phyloP scores from a whole-genome alignment of 768 basidiomycete species.

The Cystobasidium ongulense region DNA sequence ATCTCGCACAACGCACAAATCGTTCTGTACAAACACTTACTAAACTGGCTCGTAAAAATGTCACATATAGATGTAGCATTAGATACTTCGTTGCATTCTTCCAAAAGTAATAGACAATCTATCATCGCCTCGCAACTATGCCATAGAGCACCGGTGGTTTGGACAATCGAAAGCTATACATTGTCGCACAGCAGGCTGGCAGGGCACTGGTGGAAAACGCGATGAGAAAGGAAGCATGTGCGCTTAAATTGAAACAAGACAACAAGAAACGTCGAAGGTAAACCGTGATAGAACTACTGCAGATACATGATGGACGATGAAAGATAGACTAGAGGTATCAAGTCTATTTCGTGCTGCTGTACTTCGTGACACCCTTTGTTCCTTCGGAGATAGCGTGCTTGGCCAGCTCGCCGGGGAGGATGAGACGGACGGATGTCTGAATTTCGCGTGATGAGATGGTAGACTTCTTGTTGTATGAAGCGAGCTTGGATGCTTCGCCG shows the following conservation, averaged over 20 bases:
- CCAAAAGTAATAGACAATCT: no score
- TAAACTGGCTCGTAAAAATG: no score
- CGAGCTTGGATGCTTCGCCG: constrained; percentile 58
- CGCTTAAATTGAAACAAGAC: background rate
- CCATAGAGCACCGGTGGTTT: no score
- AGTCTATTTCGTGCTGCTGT: constrained; percentile 9
- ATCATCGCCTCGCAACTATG: no score
- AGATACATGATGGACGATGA: background rate
- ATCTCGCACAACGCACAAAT: no score
- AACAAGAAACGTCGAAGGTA: background rate
- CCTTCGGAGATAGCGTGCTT: constrained; percentile 93
- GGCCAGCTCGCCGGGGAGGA: constrained; percentile 83
- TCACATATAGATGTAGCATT: no score
- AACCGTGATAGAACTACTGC: background rate
- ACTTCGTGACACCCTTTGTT: constrained; percentile 53
- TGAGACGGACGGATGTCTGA: constrained; percentile 91
- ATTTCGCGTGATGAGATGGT: constrained; percentile 98
- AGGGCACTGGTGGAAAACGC: background rate
- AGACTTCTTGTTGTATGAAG: constrained; percentile 95
- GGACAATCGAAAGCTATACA: background rate
- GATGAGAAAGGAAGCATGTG: background rate
- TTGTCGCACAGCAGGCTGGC: background rate
- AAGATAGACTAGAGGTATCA: background rate
- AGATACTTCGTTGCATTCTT: no score
- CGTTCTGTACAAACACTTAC: no score